A percentile compares a stretch with the other conserved stretches of the same genome.
These are phyloP conservation scores for Blepharisma japonicum DNA, from an alignment of 73 alveolate genomes.

Conservation along the genomic window DNA sequence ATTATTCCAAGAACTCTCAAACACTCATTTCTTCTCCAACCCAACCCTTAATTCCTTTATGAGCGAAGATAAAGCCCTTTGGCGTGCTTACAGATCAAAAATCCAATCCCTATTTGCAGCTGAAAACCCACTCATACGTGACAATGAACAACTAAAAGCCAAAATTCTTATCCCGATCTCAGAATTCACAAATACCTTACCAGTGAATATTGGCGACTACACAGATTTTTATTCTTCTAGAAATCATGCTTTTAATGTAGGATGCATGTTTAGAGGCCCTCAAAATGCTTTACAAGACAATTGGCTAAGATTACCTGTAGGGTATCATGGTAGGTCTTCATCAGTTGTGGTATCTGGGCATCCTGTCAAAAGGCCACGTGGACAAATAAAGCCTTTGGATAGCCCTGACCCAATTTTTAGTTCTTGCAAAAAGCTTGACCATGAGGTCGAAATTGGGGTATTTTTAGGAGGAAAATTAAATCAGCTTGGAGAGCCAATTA, in stretches of 20 bases:
- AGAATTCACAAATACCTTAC: slow-evolving; percentile 66
- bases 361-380: slow-evolving; percentile 47
- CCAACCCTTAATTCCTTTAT: slow-evolving; percentile 53
- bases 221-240: slow-evolving; percentile 92
- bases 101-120: slow-evolving; percentile 36
- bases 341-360: slow-evolving; percentile 67
- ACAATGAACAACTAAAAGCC: neutral
- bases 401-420: slow-evolving; percentile 61
- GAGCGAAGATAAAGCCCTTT: slow-evolving; percentile 38
- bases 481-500: slow-evolving; percentile 29
- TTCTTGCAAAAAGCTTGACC: slow-evolving; percentile 87
- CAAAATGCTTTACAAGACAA: slow-evolving; percentile 93
- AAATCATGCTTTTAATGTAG: slow-evolving; percentile 94
- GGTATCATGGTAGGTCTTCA: slow-evolving; percentile 97
- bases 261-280: slow-evolving; percentile 82
- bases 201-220: slow-evolving; percentile 92
- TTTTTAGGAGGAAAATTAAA: slow-evolving; percentile 76
- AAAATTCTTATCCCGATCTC: slow-evolving; percentile 30
- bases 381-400: slow-evolving; percentile 35
- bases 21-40: slow-evolving; percentile 38
- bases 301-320: slow-evolving; percentile 95
- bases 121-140: slow-evolving; percentile 22
- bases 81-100: slow-evolving; percentile 60
- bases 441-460: slow-evolving; percentile 92
- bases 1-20: slow-evolving; percentile 36